phyloP scores from a whole-genome alignment of 2,329 filamentous ascomycete species.

The Erysiphe pisi region DNA sequence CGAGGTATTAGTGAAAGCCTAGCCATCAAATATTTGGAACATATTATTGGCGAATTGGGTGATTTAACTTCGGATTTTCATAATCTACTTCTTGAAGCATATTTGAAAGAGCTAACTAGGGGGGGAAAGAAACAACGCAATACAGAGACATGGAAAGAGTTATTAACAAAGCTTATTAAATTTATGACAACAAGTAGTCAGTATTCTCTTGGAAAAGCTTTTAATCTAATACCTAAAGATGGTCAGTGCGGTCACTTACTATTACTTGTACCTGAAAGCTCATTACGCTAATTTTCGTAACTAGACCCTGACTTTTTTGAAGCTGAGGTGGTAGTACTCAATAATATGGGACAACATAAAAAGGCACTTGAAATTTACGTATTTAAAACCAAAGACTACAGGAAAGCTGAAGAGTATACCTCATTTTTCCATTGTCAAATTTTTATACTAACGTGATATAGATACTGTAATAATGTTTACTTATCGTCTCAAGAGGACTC shows the following conservation, averaged over 20 bases:
- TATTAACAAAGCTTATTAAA: conserved; percentile 56
- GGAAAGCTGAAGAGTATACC: conserved; percentile 80
- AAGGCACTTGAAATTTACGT: conserved; percentile 97
- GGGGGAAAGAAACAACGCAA: conserved; percentile 38
- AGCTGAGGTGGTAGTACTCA: conserved; percentile 76
- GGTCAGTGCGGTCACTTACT: conserved; percentile 43
- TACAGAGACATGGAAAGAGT: conserved; percentile 45
- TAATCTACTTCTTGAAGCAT: conserved; percentile 66
- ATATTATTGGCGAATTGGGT: conserved; percentile 76
- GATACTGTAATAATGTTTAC: conserved; percentile 83
- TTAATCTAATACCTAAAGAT: conserved; percentile 66
- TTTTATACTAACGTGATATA: conserved; percentile 39
- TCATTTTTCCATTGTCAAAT: not conserved
- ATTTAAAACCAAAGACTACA: conserved; percentile 77
- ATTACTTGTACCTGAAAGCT: too few relatives aligned
- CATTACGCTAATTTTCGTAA: not conserved
- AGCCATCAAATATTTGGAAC: conserved; percentile 75
- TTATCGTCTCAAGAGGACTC: conserved; percentile 44
- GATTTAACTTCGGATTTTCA: conserved; percentile 81
- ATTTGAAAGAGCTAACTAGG: conserved; percentile 44
- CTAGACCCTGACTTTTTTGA: conserved; percentile 78
- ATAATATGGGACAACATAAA: conserved; percentile 90
- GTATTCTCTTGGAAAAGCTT: conserved; percentile 70
- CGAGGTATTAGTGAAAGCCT: conserved; percentile 57
- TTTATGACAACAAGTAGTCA: conserved; percentile 68